These are phyloP conservation scores for Trametes sp. DNA, from an alignment of 1,284 basidiomycete species.

Conservation along the genomic window DNA sequence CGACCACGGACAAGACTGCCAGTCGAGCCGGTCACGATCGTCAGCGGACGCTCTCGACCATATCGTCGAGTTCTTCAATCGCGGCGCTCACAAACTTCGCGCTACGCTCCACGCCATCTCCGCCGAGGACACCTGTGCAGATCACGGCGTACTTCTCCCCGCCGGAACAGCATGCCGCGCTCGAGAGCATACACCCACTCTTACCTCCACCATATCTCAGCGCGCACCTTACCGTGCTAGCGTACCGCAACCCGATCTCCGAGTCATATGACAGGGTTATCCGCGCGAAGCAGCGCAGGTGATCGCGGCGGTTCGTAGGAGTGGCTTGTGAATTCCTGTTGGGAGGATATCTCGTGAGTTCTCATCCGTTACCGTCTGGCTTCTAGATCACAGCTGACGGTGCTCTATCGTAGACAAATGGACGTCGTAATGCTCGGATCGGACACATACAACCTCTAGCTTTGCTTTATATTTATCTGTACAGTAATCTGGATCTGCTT, in stretches of 20 bases:
- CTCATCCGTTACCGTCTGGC: not conserved
- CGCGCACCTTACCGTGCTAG: conserved; percentile 71
- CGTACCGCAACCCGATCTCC: conserved; percentile 66
- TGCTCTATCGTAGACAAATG: not conserved
- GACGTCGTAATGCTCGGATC: conserved; percentile 10
- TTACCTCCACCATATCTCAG: conserved; percentile 73
- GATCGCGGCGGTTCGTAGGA: conserved; percentile 15
- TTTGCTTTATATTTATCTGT: conserved; percentile 28
- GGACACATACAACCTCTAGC: conserved; percentile 12
- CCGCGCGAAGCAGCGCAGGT: conserved; percentile 54
- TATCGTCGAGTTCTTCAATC: conserved; percentile 65
- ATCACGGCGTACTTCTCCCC: conserved; percentile 61
- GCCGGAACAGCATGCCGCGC: conserved; percentile 54
- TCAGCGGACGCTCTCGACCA: conserved; percentile 68
- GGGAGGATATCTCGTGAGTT: conserved; percentile 18
- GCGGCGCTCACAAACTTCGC: conserved; percentile 72
- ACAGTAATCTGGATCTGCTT: conserved; percentile 27
- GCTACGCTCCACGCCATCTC: conserved; percentile 60
- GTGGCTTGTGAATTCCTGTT: conserved; percentile 6
- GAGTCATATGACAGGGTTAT: conserved; percentile 75
- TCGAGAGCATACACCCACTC: conserved; percentile 69
- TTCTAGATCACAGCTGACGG: conserved; percentile 9
- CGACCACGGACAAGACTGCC: conserved; percentile 43
- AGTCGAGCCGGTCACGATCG: conserved; percentile 55
- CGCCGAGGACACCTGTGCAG: conserved; percentile 52